Base-by-base conservation (phyloP, 192 early-diverging fungal species). In the Coemansia erecta region DNA sequence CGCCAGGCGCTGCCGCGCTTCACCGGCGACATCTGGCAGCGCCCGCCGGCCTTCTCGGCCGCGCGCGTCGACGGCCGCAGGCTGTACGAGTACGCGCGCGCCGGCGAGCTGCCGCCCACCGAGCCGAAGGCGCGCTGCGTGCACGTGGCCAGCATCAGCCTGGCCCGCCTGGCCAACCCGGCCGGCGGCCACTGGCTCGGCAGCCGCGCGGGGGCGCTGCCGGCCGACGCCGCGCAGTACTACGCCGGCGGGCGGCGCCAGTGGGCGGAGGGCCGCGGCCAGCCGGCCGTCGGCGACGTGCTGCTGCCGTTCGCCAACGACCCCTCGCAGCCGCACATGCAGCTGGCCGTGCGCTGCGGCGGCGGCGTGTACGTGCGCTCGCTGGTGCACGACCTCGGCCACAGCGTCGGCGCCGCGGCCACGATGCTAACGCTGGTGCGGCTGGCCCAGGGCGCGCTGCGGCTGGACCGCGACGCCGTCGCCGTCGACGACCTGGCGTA, bases 341-440 rank as follows among this genome's bases (percentile, higher is more conserved):
- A 85, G 62, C 65, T 91, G 23, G 45, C 71, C n/a, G 80, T 92
- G 1, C 60, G 73, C 31, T 84, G 86, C 53, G 82, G 85, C 26
- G 83, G 88, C 26, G 90, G 90, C 21, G 85, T 87, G 12, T 92
- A 92, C 70, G 81, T 92, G 48, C 72, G 90, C 8, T 86, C 85
- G 40, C 63, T 92, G 23, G 72, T 92, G n/a, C 58, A 87, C 51
- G 89, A 92, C 46, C 50, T 92, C 37, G 87, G 85, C 9, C 43
- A 64, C 17, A 44, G 47, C 0, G 48, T 90, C 22, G 85, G 82
- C 9, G 82, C 81, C 12, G 79, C 66, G 0, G 90, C 85, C 0
- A 75, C 83, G 31, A 87, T 90, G 85, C 70, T 81, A 4, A 82
- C 75, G 28, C 72, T 92, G 14, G 56, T 84, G 28, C 56, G 90